Conservation (phyloP, 2,329 filamentous ascomycete species). For the Tolypocladium inflatum region DNA sequence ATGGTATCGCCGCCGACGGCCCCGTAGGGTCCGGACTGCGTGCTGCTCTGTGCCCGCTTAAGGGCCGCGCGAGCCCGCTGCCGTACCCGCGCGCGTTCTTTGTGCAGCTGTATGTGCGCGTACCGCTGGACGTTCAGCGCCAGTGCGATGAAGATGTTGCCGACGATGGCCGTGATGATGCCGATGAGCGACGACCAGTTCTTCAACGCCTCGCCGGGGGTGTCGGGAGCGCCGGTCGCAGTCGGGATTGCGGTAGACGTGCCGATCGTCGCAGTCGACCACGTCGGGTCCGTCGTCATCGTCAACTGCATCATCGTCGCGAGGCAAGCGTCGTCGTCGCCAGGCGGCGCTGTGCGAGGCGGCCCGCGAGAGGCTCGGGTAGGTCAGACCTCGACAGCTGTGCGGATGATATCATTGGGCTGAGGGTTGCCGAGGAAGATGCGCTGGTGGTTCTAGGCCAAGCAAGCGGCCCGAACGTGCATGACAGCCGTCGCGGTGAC, state of each 20-base stretch:
- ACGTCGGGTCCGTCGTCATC: background rate
- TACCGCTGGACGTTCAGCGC: conserved; percentile 96
- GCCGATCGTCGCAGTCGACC: background rate
- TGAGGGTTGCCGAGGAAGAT: background rate
- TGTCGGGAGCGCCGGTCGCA: conserved; percentile 12
- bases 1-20: conserved; percentile 14
- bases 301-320: background rate
- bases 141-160: conserved; percentile 89
- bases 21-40: conserved; percentile 21
- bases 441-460: background rate
- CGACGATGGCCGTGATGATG: conserved; percentile 83
- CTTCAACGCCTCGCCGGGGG: conserved; percentile 40
- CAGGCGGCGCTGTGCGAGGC: conserved; percentile 1
- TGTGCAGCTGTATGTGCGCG: conserved; percentile 76
- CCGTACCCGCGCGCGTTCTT: conserved; percentile 53
- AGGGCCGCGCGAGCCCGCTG: conserved; percentile 44
- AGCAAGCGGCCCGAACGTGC: background rate
- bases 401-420: conserved; percentile 3
- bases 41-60: conserved; percentile 30
- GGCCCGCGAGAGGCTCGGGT: background rate
- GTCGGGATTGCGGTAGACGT: conserved; percentile 3
- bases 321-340: conserved; percentile 1
- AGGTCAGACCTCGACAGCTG: background rate
- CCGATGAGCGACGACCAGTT: conserved; percentile 92
- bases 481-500: background rate